A percentile compares a stretch with the other conserved stretches of the same genome.
phyloP scores from a whole-genome alignment of 1,139 yeast species.

The Yamadazyma dushanensis region DNA sequence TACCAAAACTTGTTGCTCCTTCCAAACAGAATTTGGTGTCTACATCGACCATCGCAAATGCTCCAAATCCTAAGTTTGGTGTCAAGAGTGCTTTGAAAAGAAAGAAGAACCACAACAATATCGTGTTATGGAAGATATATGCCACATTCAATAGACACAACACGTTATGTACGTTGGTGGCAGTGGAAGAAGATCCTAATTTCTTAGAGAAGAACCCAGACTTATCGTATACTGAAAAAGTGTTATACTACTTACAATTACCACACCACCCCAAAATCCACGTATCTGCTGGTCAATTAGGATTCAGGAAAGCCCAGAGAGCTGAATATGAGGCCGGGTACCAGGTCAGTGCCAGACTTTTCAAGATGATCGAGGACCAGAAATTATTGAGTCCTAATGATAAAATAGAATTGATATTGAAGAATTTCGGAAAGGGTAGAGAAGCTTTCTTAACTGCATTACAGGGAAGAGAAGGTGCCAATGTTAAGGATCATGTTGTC shows the following conservation, averaged over 20 bases:
- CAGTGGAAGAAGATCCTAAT: conserved; percentile 66
- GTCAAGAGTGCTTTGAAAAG: conserved; percentile 2
- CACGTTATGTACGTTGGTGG: conserved; percentile 74
- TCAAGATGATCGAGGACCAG: conserved; percentile 65
- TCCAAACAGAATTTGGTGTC: not conserved
- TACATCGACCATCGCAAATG: not conserved
- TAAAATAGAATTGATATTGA: conserved; percentile 70
- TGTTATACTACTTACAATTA: conserved; percentile 73
- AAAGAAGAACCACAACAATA: conserved; percentile 9
- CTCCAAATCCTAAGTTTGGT: conserved; percentile 1
- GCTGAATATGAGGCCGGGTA: conserved; percentile 95
- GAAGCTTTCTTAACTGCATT: conserved; percentile 83
- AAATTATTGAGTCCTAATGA: conserved; percentile 51
- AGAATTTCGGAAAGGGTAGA: conserved; percentile 87
- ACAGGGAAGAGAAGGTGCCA: conserved; percentile 84
- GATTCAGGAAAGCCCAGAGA: conserved; percentile 76
- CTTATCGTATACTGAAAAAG: conserved; percentile 69
- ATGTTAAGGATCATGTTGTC: conserved; percentile 60
- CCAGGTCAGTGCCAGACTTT: conserved; percentile 76
- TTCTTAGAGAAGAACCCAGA: conserved; percentile 56
- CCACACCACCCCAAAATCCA: conserved; percentile 74
- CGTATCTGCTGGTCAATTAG: conserved; percentile 70
- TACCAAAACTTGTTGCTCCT: not conserved
- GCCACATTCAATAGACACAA: conserved; percentile 80
- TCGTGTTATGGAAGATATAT: conserved; percentile 67